Evolutionary conservation across 352 stramenopile genomes (phyloP).

Genomic region (Phytophthora macrochlamydospora): DNA sequence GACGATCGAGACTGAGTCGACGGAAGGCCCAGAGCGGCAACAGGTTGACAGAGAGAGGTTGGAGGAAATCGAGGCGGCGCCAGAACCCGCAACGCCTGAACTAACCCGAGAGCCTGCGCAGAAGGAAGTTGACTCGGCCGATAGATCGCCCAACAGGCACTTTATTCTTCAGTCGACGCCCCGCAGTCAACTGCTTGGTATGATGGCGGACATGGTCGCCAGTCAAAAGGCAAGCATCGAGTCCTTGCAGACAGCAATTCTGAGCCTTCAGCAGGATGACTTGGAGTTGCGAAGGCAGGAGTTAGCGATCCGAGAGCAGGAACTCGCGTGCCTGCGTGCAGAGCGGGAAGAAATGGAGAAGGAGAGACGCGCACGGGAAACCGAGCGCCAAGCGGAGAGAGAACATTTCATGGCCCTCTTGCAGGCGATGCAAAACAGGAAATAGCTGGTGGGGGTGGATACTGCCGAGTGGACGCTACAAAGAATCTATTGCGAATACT

Average conservation of each 20-base stretch:
- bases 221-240: slow-evolving; percentile 1
- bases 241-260: background rate
- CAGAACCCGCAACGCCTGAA: background rate
- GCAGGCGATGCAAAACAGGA: slow-evolving; percentile 1
- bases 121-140: background rate
- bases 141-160: background rate
- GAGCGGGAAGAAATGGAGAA: slow-evolving; percentile 2
- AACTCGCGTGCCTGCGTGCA: background rate
- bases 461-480: background rate
- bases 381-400: background rate
- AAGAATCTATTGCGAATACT: slow-evolving; percentile 2
- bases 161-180: background rate
- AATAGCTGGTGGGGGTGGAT: background rate
- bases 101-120: background rate
- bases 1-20: background rate
- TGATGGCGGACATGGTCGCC: background rate
- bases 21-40: background rate
- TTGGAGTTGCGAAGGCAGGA: slow-evolving; percentile 1
- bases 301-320: background rate
- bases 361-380: background rate
- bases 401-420: slow-evolving; percentile 1
- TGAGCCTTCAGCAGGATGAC: background rate
- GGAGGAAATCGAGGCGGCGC: background rate
- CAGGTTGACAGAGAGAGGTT: background rate
- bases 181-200: background rate